Percentiles rank a stretch among this genome's conserved stretches.
Evolutionary conservation across 352 stramenopile species (phyloP).

Genomic region (Phytophthora rubi): DNA sequence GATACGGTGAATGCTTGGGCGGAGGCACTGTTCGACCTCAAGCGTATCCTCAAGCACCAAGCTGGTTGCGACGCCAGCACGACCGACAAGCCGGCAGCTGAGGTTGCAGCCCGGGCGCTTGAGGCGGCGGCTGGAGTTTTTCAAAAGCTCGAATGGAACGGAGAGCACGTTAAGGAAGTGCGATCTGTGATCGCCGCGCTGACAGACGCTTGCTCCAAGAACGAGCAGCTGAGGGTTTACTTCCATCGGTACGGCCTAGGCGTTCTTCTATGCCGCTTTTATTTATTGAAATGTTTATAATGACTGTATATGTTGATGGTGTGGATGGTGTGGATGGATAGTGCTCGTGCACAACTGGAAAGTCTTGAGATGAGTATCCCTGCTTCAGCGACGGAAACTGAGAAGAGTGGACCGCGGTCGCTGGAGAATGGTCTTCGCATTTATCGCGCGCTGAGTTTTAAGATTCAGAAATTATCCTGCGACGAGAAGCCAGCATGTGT

Average conservation of each 20-base stretch:
- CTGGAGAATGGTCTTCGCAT: conserved; percentile 6
- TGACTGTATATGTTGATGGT: background rate
- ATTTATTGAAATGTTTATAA: background rate
- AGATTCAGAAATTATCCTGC: background rate
- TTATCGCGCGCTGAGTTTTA: conserved; percentile 11
- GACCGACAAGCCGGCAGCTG: conserved; percentile 21
- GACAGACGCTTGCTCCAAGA: conserved; percentile 34
- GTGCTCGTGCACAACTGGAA: conserved; percentile 31
- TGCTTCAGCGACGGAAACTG: background rate
- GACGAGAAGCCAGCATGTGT: conserved; percentile 13
- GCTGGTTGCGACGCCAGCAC: conserved; percentile 4
- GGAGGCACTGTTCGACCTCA: conserved; percentile 11
- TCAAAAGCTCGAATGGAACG: conserved; percentile 17
- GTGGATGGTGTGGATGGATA: conserved; percentile 7
- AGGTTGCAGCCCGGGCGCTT: conserved; percentile 27
- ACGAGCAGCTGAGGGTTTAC: conserved; percentile 23
- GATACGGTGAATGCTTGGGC: conserved; percentile 20
- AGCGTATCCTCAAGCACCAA: conserved; percentile 28
- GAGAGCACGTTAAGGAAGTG: conserved; percentile 22
- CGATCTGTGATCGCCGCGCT: conserved; percentile 18
- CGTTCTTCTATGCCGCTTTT: background rate
- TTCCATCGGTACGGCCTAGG: conserved; percentile 27
- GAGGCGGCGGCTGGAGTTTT: conserved; percentile 20
- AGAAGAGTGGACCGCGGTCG: background rate
- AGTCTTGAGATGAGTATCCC: conserved; percentile 28